These are phyloP conservation scores for Cryptosporidium canis DNA, from an alignment of 169 alveolate genomes.

Conservation along the genomic window DNA sequence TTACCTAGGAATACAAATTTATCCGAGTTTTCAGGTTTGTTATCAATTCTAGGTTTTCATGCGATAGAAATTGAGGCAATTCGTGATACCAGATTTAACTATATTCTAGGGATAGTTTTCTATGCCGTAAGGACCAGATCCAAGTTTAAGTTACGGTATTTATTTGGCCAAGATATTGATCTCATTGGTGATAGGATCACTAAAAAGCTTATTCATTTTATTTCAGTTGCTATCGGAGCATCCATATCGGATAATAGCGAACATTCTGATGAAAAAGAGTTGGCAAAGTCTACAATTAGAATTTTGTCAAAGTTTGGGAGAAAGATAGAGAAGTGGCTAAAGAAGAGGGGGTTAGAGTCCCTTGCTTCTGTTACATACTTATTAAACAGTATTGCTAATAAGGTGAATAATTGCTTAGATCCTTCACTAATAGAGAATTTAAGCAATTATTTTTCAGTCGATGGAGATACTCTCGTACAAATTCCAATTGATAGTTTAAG, in stretches of 20 bases:
- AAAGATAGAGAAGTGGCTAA: neutral
- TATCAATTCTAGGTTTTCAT: conserved; percentile 29
- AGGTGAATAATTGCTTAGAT: neutral
- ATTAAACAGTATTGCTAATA: neutral
- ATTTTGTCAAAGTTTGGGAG: neutral
- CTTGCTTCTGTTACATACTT: neutral
- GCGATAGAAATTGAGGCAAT: conserved; percentile 62
- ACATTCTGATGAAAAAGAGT: neutral
- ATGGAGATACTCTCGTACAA: neutral
- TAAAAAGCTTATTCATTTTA: neutral
- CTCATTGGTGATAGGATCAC: neutral
- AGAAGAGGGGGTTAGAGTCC: neutral
- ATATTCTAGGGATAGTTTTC: conserved; percentile 26
- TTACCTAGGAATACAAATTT: conserved; percentile 50
- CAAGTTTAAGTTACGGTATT: conserved; percentile 21
- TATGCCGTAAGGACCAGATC: conserved; percentile 7
- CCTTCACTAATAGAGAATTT: neutral
- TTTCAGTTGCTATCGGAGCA: neutral
- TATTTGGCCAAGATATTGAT: conserved; percentile 38
- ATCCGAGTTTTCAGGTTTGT: conserved; percentile 25
- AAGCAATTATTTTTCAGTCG: neutral
- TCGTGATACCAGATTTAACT: conserved; percentile 45
- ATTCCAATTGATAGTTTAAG: neutral
- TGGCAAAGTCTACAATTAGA: neutral
- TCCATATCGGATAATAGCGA: neutral